Base-by-base conservation (phyloP, 2,329 filamentous ascomycete genomes). In the Nigrospora oryzae region DNA sequence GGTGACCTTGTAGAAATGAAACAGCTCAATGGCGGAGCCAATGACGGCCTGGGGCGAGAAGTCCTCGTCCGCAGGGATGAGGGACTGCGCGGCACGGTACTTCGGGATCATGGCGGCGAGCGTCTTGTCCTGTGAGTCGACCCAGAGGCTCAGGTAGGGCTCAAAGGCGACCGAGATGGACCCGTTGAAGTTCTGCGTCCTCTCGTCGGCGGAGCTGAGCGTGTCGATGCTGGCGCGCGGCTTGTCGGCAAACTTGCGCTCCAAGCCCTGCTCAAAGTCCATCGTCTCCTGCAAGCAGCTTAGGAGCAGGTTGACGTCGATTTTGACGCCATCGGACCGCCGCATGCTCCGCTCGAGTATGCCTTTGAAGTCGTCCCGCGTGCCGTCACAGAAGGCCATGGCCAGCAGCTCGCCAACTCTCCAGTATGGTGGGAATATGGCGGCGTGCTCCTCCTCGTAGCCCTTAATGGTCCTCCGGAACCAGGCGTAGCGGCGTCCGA, bases 91-190 rank as follows among this genome's bases (percentile, higher is more conserved):
- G 35, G 35, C 79, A 52, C 86, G 87, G 65, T 97, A 97, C 61
- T 82, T 89, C 0, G 89, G 89, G 51, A 98, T 87, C 66, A 97
- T 81, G 8, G 73, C 66, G 6, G 89, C 84, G 46, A 97, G 73
- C 56, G 95, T 84, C 63, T 83, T 91, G 64, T 96, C 91, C 64
- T 97, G 93, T 11, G 89, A 91, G 48, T 97, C 91, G 2, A 98
- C 89, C 93, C 93, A 98, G 4, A 98, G 70, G 60, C 89, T 95
- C 52, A 98, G 75, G 63, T 97, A 98, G 1, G 93, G 93, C 65
- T 97, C 93, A 58, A 98, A 98, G 1, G 93, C 93, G 50, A 94
- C 89, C 0, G 93, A 97, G 49, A 98, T 95, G 4, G 88, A 84
- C 45, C 95, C 89, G 45, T 87, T 85, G 62, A 96, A 96, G 45